These are phyloP conservation scores for Phytopythium cucurbitacearum DNA, from an alignment of 352 stramenopile genomes.

Conservation along the genomic window DNA sequence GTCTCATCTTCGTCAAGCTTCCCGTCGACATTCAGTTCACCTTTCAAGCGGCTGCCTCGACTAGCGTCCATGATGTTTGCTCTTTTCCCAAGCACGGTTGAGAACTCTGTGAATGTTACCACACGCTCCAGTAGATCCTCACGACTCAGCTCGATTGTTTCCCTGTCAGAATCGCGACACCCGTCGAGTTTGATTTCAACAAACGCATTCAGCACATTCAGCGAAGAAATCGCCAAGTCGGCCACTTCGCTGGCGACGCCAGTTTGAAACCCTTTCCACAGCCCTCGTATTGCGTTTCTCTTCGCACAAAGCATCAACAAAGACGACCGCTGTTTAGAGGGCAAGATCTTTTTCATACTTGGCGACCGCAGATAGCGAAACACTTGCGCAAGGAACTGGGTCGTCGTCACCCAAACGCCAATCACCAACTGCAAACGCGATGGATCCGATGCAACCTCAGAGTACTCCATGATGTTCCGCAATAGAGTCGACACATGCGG, in stretches of 20 bases:
- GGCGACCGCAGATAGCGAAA: conserved; percentile 38
- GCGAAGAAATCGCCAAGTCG: conserved; percentile 40
- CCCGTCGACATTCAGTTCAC: no score
- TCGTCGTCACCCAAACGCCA: conserved; percentile 32
- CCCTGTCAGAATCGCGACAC: conserved; percentile 16
- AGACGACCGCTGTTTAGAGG: conserved; percentile 19
- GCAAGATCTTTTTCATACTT: conserved; percentile 15
- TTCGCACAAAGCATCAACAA: conserved; percentile 38
- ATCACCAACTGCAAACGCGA: conserved; percentile 1
- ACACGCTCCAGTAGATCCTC: conserved; percentile 32
- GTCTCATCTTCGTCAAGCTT: not conserved
- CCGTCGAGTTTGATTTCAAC: conserved; percentile 41
- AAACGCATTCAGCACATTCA: conserved; percentile 65
- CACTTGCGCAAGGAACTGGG: conserved; percentile 49
- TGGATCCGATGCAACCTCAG: conserved; percentile 5
- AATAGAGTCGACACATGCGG: conserved; percentile 28
- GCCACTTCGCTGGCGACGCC: conserved; percentile 2
- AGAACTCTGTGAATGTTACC: conserved; percentile 21
- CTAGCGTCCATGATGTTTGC: not conserved
- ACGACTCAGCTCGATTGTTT: conserved; percentile 27
- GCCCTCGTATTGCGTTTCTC: conserved; percentile 22
- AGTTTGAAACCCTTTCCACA: conserved; percentile 39
- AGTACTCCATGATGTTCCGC: conserved; percentile 21
- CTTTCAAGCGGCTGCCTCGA: not conserved
- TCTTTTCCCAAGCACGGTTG: conserved; percentile 18